Base-by-base conservation (phyloP, 345 rosid genomes). In the Camelina hispida region DNA sequence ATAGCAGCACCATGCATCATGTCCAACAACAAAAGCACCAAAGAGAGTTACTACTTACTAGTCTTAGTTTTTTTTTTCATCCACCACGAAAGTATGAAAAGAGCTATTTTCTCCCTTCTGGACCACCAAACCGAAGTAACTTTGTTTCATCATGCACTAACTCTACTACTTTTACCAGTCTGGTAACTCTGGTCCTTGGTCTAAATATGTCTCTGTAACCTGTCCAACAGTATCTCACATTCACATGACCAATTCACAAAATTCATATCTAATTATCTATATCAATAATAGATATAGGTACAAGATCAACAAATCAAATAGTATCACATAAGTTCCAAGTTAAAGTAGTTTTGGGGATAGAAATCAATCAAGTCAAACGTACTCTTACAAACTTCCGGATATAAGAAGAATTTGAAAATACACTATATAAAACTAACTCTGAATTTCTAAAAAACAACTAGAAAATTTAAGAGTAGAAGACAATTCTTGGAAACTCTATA, bases 181-280 rank as follows among this genome's bases (percentile, higher is more conserved):
- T 23, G 25, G 25, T 23, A n/a, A n/a, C n/a, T 20, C 22, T 9
- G 9, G 14, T 2, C 4, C 8, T 7, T 52, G 17, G 34, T 57
- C 28, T 16, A 59, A 35, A 14, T 17, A 59, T 10, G 37, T 59
- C 25, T 35, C 15, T 28, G 64, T 59, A 11, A 57, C 62, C 62
- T 57, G 13, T 9, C 22, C 42, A 57, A 57, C 61, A 32, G 30
- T 57, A n/a, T 30, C 20, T 56, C 40, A 56, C 38, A 30, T 56
- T 56, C 40, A 56, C 38, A 30, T 56, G 14, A 10, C 14, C 42
- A n/a, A 32, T 32, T 57, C 14, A n/a, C 7, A 38, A 38, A 59
- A 2, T 17, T 28, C 30, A 28, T 28, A 28, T 28, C 0, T 28
- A 28, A 28, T 28, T 4, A 28, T 28, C 30, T 28, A 28, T 28